These are phyloP conservation scores for Hevea brasiliensis DNA, from an alignment of 345 rosid genomes.

Conservation along the genomic window DNA sequence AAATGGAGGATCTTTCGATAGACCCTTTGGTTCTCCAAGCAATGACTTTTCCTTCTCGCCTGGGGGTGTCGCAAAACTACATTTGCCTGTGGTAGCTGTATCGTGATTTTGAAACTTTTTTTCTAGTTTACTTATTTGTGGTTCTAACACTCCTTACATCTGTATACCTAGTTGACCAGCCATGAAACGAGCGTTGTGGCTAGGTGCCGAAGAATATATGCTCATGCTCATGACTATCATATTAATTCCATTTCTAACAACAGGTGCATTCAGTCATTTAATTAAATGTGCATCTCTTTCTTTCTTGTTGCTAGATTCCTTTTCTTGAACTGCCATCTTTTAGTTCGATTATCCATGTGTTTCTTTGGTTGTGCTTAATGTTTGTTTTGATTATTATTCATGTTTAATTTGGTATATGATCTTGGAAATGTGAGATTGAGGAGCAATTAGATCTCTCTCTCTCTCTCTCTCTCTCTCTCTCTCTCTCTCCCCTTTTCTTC, in stretches of 20 bases:
- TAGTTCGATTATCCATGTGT: not conserved
- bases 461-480: too few relatives aligned
- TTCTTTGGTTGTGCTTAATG: not conserved
- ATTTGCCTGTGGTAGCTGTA: constrained; percentile 88
- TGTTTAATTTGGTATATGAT: not conserved
- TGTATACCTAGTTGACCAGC: constrained; percentile 64
- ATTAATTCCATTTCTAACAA: constrained; percentile 64
- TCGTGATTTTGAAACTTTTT: constrained; percentile 5
- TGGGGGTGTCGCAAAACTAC: constrained; percentile 69
- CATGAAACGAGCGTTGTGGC: constrained; percentile 76
- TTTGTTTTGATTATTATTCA: not conserved
- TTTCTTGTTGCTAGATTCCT: not conserved
- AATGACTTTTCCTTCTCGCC: constrained; percentile 56
- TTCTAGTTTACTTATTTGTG: not conserved
- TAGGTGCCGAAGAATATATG: constrained; percentile 86
- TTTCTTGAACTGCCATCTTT: constrained; percentile 9
- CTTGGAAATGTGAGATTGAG: not conserved
- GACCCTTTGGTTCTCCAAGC: constrained; percentile 32
- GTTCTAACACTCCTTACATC: constrained; percentile 8
- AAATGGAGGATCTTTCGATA: constrained; percentile 59
- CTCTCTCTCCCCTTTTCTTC: too few relatives aligned
- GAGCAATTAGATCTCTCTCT: too few relatives aligned
- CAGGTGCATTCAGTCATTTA: constrained; percentile 23
- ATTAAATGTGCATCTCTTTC: not conserved
- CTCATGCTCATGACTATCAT: constrained; percentile 69